Evolutionary conservation across 495 filamentous ascomycete genomes (phyloP), one percentile per base, ranked within the genome.

Genomic region (Penicillium diatomitis): DNA sequence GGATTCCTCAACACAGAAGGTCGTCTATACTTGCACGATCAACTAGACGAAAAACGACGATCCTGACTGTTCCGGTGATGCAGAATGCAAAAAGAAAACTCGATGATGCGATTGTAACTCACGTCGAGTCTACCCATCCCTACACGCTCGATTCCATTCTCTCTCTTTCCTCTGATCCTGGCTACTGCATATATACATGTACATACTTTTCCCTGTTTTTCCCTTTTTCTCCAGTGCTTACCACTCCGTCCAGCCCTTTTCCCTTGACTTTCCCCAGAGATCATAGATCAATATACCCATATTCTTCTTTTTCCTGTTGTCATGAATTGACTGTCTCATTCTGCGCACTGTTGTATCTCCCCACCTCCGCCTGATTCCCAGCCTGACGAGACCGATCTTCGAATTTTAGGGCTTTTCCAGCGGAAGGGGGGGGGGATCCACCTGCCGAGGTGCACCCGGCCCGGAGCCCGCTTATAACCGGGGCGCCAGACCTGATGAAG

Each of bases 1-100:
- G 89, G 89, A 2, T 88, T 94, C 41, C 79, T 91, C 5, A 96
- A 95, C 68, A 71, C 72, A 34, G 78, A 81, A 55, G 77, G 64
- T 0, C 49, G 64, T 7, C 53, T 63, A n/a, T 64, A 58, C 46
- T 46, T 67, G 41, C 64, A 67, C 39, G 55, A 62, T 3, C 56
- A 64, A 50, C 41, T 65, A 30, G 58, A 62, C 48, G 57, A 47
- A 33, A 49, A 49, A 7, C 44, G 53, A 20, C 20, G 20, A 20
- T 20, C 20, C 20, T 20, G 20, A 20, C 20, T 20, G 2, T 20
- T 20, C 20, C 20, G 20, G 20, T 20, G 20, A 20, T 20, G 20
- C 1, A 20, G 20, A 20, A 20, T 20, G 20, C 20, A 20, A 20
- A 20, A 20, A 20, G 20, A 20, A 20, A 20, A 0, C 20, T 20